Conservation (phyloP, 73 alveolate species). For the Paramecium sexaurelia region DNA sequence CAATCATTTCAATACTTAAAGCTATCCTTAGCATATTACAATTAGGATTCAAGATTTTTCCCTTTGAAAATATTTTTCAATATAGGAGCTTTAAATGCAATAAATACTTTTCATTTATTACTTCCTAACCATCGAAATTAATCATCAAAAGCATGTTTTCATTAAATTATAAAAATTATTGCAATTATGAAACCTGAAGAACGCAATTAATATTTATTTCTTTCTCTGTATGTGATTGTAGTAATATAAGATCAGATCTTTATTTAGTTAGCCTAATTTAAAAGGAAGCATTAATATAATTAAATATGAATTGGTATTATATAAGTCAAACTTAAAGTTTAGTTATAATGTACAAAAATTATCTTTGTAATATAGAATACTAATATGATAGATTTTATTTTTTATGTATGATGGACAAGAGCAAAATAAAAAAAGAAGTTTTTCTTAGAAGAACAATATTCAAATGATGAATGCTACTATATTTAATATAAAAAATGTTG, state of each 20-base stretch:
- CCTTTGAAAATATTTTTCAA: conserved; percentile 7
- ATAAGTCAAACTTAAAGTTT: background rate
- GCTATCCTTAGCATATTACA: background rate
- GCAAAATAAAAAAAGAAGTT: background rate
- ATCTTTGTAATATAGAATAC: background rate
- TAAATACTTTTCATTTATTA: background rate
- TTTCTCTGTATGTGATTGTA: background rate
- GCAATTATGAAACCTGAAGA: background rate
- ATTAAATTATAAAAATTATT: background rate
- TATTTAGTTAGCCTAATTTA: no score
- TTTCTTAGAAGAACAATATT: background rate
- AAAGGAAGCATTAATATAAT: no score
- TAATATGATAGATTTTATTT: background rate
- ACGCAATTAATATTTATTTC: background rate
- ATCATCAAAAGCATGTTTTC: background rate
- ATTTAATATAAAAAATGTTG: background rate
- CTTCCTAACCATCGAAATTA: background rate
- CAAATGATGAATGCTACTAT: background rate
- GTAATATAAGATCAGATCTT: no score
- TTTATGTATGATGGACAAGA: background rate
- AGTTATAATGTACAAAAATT: background rate
- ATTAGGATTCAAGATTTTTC: background rate
- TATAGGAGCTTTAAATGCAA: conserved; percentile 21
- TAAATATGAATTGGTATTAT: no score
- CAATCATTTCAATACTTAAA: background rate